phyloP scores from a whole-genome alignment of 2,329 filamentous ascomycete species.

The Plectosphaerella plurivora region DNA sequence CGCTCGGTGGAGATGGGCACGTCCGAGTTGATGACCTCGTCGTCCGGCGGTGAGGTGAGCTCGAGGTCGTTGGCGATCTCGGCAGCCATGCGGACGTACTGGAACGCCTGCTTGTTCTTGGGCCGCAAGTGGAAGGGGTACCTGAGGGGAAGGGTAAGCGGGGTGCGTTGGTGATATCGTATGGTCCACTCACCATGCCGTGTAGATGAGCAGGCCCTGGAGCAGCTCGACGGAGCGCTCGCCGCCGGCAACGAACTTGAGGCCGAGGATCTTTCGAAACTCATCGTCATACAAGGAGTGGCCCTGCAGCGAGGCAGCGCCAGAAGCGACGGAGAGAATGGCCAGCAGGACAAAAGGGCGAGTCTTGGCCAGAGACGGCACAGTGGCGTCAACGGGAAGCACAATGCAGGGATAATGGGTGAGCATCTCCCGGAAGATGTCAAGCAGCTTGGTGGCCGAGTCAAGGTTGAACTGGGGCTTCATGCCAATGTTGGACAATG shows the following conservation, averaged over 20 bases:
- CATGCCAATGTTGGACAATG: constrained; percentile 34
- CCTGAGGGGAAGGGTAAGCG: constrained; percentile 26
- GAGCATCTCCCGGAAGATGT: constrained; percentile 38
- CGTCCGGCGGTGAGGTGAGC: constrained; percentile 34
- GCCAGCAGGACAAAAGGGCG: constrained; percentile 51
- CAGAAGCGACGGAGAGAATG: constrained; percentile 46
- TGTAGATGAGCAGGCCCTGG: constrained; percentile 53
- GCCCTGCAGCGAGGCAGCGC: constrained; percentile 41
- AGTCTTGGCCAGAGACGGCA: constrained; percentile 36
- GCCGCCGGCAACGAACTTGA: constrained; percentile 52
- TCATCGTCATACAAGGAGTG: constrained; percentile 53
- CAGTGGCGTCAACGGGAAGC: constrained; percentile 33
- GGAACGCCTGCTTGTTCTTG: constrained; percentile 42
- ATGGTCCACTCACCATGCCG: constrained; percentile 41
- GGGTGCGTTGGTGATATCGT: neutral
- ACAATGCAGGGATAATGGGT: constrained; percentile 38
- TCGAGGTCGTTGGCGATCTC: constrained; percentile 47
- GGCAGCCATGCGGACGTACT: constrained; percentile 47
- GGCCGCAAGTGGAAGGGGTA: constrained; percentile 52
- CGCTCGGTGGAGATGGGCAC: constrained; percentile 19
- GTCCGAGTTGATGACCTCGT: constrained; percentile 11
- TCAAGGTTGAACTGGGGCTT: constrained; percentile 52
- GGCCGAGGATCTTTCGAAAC: constrained; percentile 50
- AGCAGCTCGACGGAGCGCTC: constrained; percentile 54
- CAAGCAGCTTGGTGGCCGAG: constrained; percentile 42